phyloP scores from a whole-genome alignment of 352 stramenopile species.

The Blastocystis sp. region DNA sequence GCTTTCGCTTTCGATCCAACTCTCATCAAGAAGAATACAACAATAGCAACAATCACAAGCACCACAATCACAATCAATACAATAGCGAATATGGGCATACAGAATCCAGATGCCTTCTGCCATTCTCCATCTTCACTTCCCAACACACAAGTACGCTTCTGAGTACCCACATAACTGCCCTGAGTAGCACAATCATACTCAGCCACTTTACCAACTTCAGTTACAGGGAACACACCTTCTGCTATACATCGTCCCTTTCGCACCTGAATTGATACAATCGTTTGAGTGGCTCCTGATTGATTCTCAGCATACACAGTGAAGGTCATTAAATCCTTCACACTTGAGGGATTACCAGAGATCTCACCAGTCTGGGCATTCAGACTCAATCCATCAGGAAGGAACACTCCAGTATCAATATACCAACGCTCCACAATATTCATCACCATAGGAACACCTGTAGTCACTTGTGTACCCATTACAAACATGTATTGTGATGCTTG shows the following conservation, averaged over 20 bases:
- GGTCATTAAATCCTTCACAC: neutral
- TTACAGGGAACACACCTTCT: neutral
- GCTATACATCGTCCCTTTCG: neutral
- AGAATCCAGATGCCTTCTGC: neutral
- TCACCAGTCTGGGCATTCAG: conserved; percentile 22
- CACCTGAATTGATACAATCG: neutral
- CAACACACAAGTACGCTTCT: neutral
- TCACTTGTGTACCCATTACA: neutral
- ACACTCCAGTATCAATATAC: neutral
- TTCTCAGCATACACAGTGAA: conserved; percentile 9
- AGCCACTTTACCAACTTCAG: neutral
- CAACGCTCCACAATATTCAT: neutral
- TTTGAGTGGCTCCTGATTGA: neutral
- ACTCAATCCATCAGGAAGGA: conserved; percentile 2
- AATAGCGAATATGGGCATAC: neutral
- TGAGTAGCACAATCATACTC: neutral
- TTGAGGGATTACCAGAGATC: neutral
- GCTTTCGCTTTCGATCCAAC: neutral
- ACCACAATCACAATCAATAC: conserved; percentile 4
- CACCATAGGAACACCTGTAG: neutral
- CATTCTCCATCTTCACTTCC: conserved; percentile 14
- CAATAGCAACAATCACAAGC: neutral
- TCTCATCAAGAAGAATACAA: neutral
- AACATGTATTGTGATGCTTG: neutral
- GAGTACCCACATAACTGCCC: conserved; percentile 4